Conservation (phyloP, 2,329 filamentous ascomycete genomes). For the Chrysoporthe cubensis region DNA sequence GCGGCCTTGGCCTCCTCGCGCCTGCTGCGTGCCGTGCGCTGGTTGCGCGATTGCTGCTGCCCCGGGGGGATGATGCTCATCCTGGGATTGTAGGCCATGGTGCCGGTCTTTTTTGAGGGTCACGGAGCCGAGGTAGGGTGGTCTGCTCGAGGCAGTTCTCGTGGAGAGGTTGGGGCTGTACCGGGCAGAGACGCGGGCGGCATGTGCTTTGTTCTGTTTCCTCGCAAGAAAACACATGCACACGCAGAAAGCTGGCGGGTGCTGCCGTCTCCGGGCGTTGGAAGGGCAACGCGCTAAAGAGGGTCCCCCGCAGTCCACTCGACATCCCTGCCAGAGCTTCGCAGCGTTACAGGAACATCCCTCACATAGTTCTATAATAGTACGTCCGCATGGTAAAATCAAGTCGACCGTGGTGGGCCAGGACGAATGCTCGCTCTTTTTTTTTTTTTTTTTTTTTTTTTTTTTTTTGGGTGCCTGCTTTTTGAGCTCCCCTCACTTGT, state of each 20-base stretch:
- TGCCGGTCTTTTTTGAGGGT: conserved; percentile 27
- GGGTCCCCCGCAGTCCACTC: background rate
- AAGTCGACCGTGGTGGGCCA: background rate
- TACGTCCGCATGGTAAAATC: too few species aligned
- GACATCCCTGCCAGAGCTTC: background rate
- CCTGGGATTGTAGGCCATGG: conserved; percentile 62
- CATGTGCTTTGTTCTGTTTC: background rate
- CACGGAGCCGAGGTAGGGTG: background rate
- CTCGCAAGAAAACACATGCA: conserved; percentile 1
- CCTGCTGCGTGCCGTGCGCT: conserved; percentile 52
- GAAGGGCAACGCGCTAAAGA: conserved; percentile 10
- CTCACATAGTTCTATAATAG: too few species aligned
- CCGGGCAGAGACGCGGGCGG: background rate
- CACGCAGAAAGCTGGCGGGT: background rate
- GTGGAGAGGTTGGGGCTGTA: background rate
- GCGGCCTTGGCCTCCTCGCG: conserved; percentile 63
- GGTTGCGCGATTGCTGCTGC: conserved; percentile 52
- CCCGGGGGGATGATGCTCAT: conserved; percentile 63
- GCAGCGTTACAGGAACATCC: background rate
- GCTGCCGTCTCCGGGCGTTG: conserved; percentile 3
- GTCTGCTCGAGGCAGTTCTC: background rate
- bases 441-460: background rate
- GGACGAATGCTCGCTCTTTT: background rate
- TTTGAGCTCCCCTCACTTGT: too few species aligned
- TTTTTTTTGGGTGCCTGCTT: background rate